phyloP scores from a whole-genome alignment of 1,284 basidiomycete species.

The Microbotryum saponariae region DNA sequence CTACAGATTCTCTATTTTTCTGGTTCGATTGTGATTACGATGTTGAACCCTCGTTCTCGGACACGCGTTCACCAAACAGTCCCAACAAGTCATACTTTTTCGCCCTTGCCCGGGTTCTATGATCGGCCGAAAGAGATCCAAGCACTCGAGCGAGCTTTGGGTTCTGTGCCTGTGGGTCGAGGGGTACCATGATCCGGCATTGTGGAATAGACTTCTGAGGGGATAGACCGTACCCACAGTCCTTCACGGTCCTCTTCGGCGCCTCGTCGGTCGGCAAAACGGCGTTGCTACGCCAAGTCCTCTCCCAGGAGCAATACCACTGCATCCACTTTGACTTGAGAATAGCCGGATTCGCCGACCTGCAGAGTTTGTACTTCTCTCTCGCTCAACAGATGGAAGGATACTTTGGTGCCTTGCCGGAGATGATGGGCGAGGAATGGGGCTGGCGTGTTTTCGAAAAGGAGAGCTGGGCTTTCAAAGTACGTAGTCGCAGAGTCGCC shows the following conservation, averaged over 20 bases:
- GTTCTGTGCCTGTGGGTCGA: conserved; percentile 34
- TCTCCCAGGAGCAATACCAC: conserved; percentile 57
- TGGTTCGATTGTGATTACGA: not conserved
- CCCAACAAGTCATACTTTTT: conserved; percentile 63
- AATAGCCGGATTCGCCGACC: conserved; percentile 71
- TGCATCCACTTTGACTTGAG: conserved; percentile 74
- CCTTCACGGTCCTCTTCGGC: conserved; percentile 70
- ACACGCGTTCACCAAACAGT: conserved; percentile 10
- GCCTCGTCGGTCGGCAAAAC: conserved; percentile 74
- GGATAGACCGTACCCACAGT: conserved; percentile 46
- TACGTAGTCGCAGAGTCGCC: not conserved
- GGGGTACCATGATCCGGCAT: not conserved
- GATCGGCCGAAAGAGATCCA: conserved; percentile 57
- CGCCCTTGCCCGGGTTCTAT: conserved; percentile 63
- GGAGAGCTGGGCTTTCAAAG: conserved; percentile 65
- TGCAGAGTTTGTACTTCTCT: conserved; percentile 63
- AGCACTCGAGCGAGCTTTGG: conserved; percentile 56
- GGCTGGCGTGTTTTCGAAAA: conserved; percentile 66
- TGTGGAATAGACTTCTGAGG: not conserved
- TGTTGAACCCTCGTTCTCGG: too few species aligned
- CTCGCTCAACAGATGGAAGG: conserved; percentile 67
- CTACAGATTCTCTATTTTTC: not conserved
- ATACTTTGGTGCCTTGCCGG: conserved; percentile 60
- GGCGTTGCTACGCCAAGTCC: conserved; percentile 63
- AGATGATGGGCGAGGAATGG: conserved; percentile 44